These are phyloP conservation scores for Leccinum arenicola DNA, from an alignment of 768 basidiomycete species.

Conservation along the genomic window DNA sequence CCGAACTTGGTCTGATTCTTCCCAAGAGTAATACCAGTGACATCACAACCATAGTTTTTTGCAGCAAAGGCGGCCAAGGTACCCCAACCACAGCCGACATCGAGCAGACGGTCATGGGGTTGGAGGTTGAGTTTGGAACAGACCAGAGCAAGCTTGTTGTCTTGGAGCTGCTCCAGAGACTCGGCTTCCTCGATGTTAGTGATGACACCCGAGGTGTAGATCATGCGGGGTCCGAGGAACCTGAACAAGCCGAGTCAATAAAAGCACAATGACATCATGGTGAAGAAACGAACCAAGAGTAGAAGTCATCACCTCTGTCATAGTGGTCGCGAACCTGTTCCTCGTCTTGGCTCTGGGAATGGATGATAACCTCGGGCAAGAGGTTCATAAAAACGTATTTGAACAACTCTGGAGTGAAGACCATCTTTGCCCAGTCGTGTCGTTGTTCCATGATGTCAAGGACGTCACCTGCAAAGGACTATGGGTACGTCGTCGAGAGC, in stretches of 20 bases:
- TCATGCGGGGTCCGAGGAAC: constrained; percentile 95
- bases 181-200: constrained; percentile 66
- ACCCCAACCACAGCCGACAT: constrained; percentile 96
- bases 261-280: background rate
- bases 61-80: constrained; percentile 92
- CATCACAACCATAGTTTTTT: constrained; percentile 96
- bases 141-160: constrained; percentile 95
- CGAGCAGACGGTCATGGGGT: constrained; percentile 79
- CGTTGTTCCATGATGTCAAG: constrained; percentile 91
- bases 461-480: constrained; percentile 66
- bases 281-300: constrained; percentile 55
- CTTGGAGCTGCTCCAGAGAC: constrained; percentile 91
- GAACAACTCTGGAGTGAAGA: constrained; percentile 87
- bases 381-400: constrained; percentile 87
- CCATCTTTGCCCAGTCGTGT: constrained; percentile 94
- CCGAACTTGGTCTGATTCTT: constrained; percentile 93
- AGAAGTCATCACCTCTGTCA: constrained; percentile 97
- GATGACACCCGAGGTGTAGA: constrained; percentile 95
- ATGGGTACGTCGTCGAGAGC: background rate
- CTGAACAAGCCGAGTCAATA: constrained; percentile 30
- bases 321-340: constrained; percentile 96
- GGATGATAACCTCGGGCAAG: constrained; percentile 91
- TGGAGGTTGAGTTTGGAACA: constrained; percentile 92
- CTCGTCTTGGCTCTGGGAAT: constrained; percentile 89
- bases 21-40: constrained; percentile 91